Conservation (phyloP, 495 filamentous ascomycete genomes). For the Penicillium daleae region DNA sequence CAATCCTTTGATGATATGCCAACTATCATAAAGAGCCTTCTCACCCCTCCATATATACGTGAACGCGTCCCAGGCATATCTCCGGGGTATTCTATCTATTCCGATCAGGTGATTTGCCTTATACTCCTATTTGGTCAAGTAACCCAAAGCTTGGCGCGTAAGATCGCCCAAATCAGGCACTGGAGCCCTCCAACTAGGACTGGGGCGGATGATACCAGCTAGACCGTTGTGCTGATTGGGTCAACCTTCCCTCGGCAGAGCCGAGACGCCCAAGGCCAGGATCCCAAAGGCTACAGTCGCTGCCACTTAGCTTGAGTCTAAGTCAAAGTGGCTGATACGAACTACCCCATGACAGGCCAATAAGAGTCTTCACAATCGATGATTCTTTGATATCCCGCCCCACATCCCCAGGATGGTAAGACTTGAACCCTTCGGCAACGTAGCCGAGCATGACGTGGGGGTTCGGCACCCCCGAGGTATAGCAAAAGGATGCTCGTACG, state of each 20-base stretch:
- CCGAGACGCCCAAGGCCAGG: not conserved
- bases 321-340: not conserved
- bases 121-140: not conserved
- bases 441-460: not conserved
- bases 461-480: slow-evolving; percentile 1
- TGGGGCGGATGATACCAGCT: not conserved
- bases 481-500: not conserved
- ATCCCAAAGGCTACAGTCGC: not conserved
- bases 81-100: not conserved
- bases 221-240: slow-evolving; percentile 1
- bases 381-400: not conserved
- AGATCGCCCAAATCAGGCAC: slow-evolving; percentile 4
- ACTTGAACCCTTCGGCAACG: not conserved
- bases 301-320: not conserved
- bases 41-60: not conserved
- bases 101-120: slow-evolving; percentile 7
- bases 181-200: not conserved
- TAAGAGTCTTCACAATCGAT: not conserved
- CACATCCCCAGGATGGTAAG: slow-evolving; percentile 5
- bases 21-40: not conserved
- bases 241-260: not conserved
- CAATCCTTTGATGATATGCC: not conserved
- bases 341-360: not conserved
- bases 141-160: slow-evolving; percentile 4
- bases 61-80: not conserved